Base-by-base conservation (phyloP, 2,329 filamentous ascomycete species). In the Botryotinia calthae region DNA sequence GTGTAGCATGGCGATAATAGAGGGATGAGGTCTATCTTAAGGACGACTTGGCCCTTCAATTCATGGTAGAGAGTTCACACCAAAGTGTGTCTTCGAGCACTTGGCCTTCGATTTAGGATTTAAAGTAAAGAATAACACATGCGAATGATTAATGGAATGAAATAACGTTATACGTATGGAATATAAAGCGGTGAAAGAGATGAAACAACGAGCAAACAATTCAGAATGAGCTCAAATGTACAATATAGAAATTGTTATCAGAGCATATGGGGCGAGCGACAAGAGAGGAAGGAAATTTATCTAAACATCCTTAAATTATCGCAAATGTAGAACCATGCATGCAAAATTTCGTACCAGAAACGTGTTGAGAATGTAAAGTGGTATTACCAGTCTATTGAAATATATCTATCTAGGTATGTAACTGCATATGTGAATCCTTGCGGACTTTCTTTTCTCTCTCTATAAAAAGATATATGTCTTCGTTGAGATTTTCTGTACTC, bases 391-490 rank as follows among this genome's bases (percentile, higher is more conserved):
- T 56, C 34, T 68, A 56, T 68, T 42, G 48, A 40, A 56, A n/a
- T 46, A n/a, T 61, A 61, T 62, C 37, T 70, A 59, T 69, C 51
- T 69, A 54, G 48, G 48, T 54, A 61, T 70, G 54, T 42, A 46
- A 46, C 54, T 25, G 25, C 22, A 28, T 46, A 70, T 61, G 42
- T 62, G 10, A 42, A 70, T 62, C 67, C 67, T 70, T 61, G 67
- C 67, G 67, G 37, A 73, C 51, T 72, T 40, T 67, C 67, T 70
- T 61, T 70, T 69, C 59, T 42, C 20, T 42, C 59, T 70, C 51
- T 70, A 70, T 46, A 10, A 61, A 61, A 56, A 46, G 22, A 73
- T 63, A 73, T 62, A 67, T 71, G 62, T 68, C 59, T 59, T 73
- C 59, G 72, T 72, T 71, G 48, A 56, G 65, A 67, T 72, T 68